Conservation (phyloP, 352 stramenopile genomes). For the Phytophthora colocasiae region DNA sequence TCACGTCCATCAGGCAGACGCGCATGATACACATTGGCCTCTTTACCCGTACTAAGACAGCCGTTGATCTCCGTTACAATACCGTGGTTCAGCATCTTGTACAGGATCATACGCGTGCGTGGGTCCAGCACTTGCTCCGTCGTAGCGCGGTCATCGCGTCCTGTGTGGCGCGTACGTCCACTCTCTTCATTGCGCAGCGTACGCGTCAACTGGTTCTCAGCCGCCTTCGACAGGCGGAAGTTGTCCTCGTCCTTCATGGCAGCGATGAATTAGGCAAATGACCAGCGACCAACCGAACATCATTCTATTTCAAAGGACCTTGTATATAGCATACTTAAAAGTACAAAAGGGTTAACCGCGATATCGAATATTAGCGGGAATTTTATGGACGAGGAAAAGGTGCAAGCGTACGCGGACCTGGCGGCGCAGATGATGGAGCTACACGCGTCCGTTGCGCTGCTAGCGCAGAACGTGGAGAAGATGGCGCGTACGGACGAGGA, state of each 20-base stretch:
- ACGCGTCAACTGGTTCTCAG: conserved; percentile 79
- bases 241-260: conserved; percentile 69
- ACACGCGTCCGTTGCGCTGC: conserved; percentile 71
- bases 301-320: no score
- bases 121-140: conserved; percentile 98
- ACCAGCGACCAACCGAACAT: conserved; percentile 27
- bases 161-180: conserved; percentile 90
- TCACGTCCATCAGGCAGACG: conserved; percentile 76
- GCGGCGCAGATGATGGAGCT: conserved; percentile 80
- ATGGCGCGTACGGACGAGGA: conserved; percentile 77
- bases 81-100: conserved; percentile 97
- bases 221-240: conserved; percentile 80
- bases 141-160: conserved; percentile 98
- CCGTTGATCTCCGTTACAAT: conserved; percentile 98
- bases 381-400: conserved; percentile 77
- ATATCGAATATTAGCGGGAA: neutral
- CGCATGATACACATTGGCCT: conserved; percentile 99
- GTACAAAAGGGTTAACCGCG: no score
- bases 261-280: neutral
- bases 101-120: conserved; percentile 98
- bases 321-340: neutral
- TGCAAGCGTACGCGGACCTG: conserved; percentile 68
- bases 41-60: conserved; percentile 99
- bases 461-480: conserved; percentile 79
- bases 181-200: conserved; percentile 82